These are phyloP conservation scores for Fonsecaea nubica DNA, from an alignment of 2,329 filamentous ascomycete species.

Conservation along the genomic window DNA sequence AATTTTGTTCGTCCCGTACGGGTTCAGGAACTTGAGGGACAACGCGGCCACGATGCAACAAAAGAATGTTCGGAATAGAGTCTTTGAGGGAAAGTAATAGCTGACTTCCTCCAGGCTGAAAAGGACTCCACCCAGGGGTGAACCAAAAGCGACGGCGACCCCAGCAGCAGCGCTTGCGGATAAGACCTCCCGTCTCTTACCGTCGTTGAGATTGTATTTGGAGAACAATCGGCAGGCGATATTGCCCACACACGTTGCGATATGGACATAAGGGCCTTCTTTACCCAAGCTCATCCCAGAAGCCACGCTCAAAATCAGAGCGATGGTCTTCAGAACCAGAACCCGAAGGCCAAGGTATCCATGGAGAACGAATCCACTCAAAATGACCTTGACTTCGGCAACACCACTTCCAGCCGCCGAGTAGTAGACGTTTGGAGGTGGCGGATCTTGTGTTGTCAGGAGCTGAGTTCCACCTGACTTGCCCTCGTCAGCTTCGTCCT, in stretches of 20 bases:
- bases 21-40: slow-evolving; percentile 92
- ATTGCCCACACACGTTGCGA: slow-evolving; percentile 92
- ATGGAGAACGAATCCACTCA: slow-evolving; percentile 97
- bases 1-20: slow-evolving; percentile 94
- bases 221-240: slow-evolving; percentile 91
- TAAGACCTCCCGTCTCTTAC: slow-evolving; percentile 89
- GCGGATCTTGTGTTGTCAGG: slow-evolving; percentile 45
- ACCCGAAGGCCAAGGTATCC: slow-evolving; percentile 92
- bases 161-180: slow-evolving; percentile 90
- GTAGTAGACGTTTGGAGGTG: slow-evolving; percentile 72
- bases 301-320: slow-evolving; percentile 84
- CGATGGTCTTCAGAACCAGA: slow-evolving; percentile 81
- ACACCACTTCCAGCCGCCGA: slow-evolving; percentile 95
- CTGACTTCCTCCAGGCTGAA: slow-evolving; percentile 95
- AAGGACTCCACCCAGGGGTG: slow-evolving; percentile 85
- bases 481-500: slow-evolving; percentile 53
- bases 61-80: slow-evolving; percentile 95
- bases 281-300: slow-evolving; percentile 94
- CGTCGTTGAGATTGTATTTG: slow-evolving; percentile 94
- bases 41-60: slow-evolving; percentile 91
- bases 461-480: slow-evolving; percentile 48
- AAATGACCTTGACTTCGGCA: slow-evolving; percentile 94
- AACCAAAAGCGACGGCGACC: slow-evolving; percentile 92
- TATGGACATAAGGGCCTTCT: slow-evolving; percentile 96
- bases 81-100: slow-evolving; percentile 98